phyloP scores from a whole-genome alignment of 495 filamentous ascomycete species.

The Penicillium parvum region DNA sequence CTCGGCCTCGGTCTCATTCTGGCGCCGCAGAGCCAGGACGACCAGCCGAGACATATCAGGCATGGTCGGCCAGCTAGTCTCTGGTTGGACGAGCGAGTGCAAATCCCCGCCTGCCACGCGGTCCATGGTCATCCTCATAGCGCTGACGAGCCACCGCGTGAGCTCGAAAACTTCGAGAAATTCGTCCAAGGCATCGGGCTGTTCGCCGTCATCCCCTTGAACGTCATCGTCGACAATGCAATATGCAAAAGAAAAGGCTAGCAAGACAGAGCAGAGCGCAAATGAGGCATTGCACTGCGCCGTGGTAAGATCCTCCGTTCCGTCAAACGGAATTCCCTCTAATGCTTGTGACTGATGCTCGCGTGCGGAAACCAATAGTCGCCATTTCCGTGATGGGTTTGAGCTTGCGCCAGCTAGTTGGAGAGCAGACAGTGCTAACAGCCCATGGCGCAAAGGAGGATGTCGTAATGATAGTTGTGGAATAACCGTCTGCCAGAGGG shows the following conservation, averaged over 20 bases:
- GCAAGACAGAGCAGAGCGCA: constrained; percentile 42
- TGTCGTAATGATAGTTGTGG: constrained; percentile 42
- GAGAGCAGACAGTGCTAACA: constrained; percentile 46
- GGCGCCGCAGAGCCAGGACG: constrained; percentile 25
- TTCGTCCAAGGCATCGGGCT: constrained; percentile 30
- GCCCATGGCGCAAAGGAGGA: constrained; percentile 45
- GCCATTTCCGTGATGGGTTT: constrained; percentile 12
- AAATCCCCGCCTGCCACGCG: constrained; percentile 37
- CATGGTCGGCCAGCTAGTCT: constrained; percentile 26
- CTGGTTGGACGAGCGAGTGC: constrained; percentile 22
- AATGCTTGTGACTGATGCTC: constrained; percentile 40
- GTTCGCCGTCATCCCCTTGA: constrained; percentile 12
- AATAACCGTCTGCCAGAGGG: constrained; percentile 43
- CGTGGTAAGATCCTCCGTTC: constrained; percentile 23
- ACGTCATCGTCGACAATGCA: constrained; percentile 25
- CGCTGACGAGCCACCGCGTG: constrained; percentile 36
- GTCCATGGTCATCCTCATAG: constrained; percentile 25
- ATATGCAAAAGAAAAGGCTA: constrained; percentile 43
- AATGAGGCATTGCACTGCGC: constrained; percentile 44
- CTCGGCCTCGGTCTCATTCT: constrained; percentile 23
- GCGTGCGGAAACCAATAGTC: constrained; percentile 27
- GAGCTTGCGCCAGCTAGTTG: constrained; percentile 32
- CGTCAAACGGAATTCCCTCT: constrained; percentile 23
- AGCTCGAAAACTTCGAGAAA: constrained; percentile 40
- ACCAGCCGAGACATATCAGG: constrained; percentile 38